phyloP scores from a whole-genome alignment of 306 rosid genomes.

The Trifolium repens region DNA sequence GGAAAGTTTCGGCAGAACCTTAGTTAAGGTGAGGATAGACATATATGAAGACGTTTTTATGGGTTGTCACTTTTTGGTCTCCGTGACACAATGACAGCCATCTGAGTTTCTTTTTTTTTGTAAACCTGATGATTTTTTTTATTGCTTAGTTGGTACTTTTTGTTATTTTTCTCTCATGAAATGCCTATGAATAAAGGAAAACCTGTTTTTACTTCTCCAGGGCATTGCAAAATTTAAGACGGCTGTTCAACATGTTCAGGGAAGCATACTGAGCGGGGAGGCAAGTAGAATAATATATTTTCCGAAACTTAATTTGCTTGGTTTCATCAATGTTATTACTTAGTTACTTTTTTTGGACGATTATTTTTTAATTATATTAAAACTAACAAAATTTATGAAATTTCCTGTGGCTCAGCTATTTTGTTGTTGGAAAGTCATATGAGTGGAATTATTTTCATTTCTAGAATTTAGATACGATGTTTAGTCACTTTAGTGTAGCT shows the following conservation, averaged over 20 bases:
- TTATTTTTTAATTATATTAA: neutral
- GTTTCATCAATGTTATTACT: neutral
- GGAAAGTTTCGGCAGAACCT: slow-evolving; percentile 90
- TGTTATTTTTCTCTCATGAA: too few species aligned
- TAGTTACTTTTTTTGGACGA: neutral
- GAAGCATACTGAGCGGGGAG: slow-evolving; percentile 88
- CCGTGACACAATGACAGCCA: slow-evolving; percentile 7
- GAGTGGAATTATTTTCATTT: slow-evolving; percentile 8
- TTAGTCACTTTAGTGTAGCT: slow-evolving; percentile 31
- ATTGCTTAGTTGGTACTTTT: too few species aligned
- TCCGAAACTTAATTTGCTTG: neutral
- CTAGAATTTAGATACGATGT: neutral
- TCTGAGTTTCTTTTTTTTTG: slow-evolving; percentile 2
- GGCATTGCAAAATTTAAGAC: slow-evolving; percentile 90
- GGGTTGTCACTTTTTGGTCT: slow-evolving; percentile 27
- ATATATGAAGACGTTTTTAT: neutral
- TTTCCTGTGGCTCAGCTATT: neutral
- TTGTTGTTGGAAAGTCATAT: slow-evolving; percentile 17
- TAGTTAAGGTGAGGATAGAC: slow-evolving; percentile 72
- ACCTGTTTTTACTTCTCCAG: slow-evolving; percentile 50
- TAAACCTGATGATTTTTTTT: neutral
- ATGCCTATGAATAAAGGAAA: slow-evolving; percentile 6
- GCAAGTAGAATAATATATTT: slow-evolving; percentile 55
- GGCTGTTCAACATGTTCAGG: slow-evolving; percentile 85
- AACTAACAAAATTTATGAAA: slow-evolving; percentile 17